Conservation (phyloP, 1,284 basidiomycete genomes). For the Boletellus deceptivus region DNA sequence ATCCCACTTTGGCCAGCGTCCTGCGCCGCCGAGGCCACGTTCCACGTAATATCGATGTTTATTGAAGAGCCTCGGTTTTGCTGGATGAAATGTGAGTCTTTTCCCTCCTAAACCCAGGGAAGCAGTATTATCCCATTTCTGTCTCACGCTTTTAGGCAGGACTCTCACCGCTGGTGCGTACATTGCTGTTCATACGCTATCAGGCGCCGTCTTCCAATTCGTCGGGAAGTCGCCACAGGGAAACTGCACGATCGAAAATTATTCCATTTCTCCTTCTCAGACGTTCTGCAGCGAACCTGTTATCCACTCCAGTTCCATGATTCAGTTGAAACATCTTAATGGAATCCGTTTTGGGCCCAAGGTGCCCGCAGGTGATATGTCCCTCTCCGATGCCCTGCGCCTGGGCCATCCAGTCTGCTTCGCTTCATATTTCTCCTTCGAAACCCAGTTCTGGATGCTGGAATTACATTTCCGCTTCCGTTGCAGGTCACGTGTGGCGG, state of each 20-base stretch:
- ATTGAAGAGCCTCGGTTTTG: neutral
- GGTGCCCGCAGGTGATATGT: constrained; percentile 4
- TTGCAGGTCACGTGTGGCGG: constrained; percentile 14
- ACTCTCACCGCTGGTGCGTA: constrained; percentile 52
- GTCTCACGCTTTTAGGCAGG: constrained; percentile 41
- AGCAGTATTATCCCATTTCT: constrained; percentile 37
- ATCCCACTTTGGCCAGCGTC: constrained; percentile 23
- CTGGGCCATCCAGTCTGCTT: constrained; percentile 26
- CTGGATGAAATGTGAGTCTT: constrained; percentile 20
- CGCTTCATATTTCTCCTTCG: constrained; percentile 45
- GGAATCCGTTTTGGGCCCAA: constrained; percentile 35
- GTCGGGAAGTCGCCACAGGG: constrained; percentile 1
- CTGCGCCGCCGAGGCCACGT: neutral
- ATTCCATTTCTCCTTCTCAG: constrained; percentile 43
- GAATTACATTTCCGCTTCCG: constrained; percentile 36
- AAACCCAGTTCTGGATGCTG: constrained; percentile 29
- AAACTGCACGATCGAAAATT: constrained; percentile 33
- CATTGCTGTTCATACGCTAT: constrained; percentile 41
- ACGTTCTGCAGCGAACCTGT: constrained; percentile 58
- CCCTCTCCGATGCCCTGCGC: constrained; percentile 14
- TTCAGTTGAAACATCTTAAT: constrained; percentile 37
- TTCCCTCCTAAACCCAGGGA: constrained; percentile 38
- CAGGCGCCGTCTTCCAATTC: constrained; percentile 4
- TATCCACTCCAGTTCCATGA: constrained; percentile 44
- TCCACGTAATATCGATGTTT: neutral